Conservation (phyloP, 148 eudicot species). For the Suaeda aralocaspica region DNA sequence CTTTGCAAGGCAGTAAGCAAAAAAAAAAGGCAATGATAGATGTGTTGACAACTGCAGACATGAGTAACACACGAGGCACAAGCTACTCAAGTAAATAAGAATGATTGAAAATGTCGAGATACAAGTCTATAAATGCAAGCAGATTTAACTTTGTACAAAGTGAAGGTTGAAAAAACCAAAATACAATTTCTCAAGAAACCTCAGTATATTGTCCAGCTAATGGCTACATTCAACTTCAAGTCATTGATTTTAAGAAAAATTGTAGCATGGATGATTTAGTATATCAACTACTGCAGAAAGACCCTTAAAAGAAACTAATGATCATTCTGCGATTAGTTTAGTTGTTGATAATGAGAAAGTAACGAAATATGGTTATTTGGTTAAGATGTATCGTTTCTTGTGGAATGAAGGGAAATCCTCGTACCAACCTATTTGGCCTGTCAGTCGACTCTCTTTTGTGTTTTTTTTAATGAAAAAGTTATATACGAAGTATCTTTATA, state of each 20-base stretch:
- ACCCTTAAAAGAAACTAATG: slow-evolving; percentile 26
- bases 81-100: no score
- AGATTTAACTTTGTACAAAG: not conserved
- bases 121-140: slow-evolving; percentile 20
- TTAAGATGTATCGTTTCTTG: slow-evolving; percentile 36
- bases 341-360: slow-evolving; percentile 19
- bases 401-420: slow-evolving; percentile 45
- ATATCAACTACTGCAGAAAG: slow-evolving; percentile 38
- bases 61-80: no score
- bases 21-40: no score
- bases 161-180: not conserved
- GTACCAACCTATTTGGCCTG: slow-evolving; percentile 56
- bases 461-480: not conserved
- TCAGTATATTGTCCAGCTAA: no score
- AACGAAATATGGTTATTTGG: slow-evolving; percentile 21
- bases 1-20: no score
- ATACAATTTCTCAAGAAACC: no score
- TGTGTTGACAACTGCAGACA: no score
- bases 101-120: no score
- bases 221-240: slow-evolving; percentile 16
- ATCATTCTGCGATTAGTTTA: slow-evolving; percentile 10
- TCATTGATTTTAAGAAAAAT: slow-evolving; percentile 11
- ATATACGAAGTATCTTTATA: no score
- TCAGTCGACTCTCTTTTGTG: slow-evolving; percentile 21
- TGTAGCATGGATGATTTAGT: slow-evolving; percentile 27